Conservation (phyloP, 805 yeast species). For the Osmozyma mogii region DNA sequence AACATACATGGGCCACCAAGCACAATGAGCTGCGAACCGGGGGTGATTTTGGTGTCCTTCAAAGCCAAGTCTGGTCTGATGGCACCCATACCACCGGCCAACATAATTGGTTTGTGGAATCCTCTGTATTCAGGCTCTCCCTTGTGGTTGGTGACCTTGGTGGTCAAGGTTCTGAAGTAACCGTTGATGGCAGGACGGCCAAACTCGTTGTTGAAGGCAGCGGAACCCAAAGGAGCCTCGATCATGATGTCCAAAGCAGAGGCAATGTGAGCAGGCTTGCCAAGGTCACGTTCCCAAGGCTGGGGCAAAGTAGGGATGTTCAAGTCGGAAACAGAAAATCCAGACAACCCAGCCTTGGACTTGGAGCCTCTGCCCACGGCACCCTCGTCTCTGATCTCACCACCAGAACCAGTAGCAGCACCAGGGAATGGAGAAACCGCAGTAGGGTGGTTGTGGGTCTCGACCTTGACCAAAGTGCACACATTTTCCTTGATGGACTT, state of each 20-base stretch:
- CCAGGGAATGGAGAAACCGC: slow-evolving; percentile 99
- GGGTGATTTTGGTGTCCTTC: slow-evolving; percentile 80
- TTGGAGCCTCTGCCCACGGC: slow-evolving; percentile 99
- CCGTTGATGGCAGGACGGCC: slow-evolving; percentile 98
- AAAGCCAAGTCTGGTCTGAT: slow-evolving; percentile 89
- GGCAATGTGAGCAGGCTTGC: slow-evolving; percentile 90
- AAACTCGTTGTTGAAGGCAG: slow-evolving; percentile 96
- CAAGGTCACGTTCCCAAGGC: slow-evolving; percentile 93
- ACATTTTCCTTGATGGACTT: slow-evolving; percentile 65
- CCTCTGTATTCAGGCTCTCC: slow-evolving; percentile 79
- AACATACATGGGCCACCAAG: slow-evolving; percentile 97
- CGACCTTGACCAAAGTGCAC: slow-evolving; percentile 89
- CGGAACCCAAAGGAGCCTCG: slow-evolving; percentile 96
- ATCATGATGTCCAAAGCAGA: slow-evolving; percentile 90
- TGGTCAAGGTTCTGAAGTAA: slow-evolving; percentile 90
- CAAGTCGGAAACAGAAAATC: slow-evolving; percentile 87
- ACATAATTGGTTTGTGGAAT: slow-evolving; percentile 97
- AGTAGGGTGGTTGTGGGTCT: slow-evolving; percentile 98
- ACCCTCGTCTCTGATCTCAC: slow-evolving; percentile 99
- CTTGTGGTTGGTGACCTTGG: slow-evolving; percentile 55
- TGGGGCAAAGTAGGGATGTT: slow-evolving; percentile 76
- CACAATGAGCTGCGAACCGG: slow-evolving; percentile 86
- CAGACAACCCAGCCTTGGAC: slow-evolving; percentile 92
- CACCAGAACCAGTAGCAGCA: slow-evolving; percentile 99
- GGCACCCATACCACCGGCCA: slow-evolving; percentile 99